These are phyloP conservation scores for Alternaria arbusti DNA, from an alignment of 2,329 filamentous ascomycete genomes.

Conservation along the genomic window DNA sequence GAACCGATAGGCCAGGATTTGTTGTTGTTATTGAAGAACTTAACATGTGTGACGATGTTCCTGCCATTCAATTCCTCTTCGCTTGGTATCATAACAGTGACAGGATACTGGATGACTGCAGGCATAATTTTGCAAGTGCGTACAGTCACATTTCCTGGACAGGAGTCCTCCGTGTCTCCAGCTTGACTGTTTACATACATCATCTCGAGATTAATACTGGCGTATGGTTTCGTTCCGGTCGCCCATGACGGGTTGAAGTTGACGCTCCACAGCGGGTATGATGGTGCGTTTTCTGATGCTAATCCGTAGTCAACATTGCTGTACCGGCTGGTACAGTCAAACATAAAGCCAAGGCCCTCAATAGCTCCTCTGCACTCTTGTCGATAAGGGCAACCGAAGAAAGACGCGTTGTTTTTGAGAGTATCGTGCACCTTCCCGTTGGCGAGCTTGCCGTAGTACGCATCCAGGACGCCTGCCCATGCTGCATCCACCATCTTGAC, in stretches of 20 bases:
- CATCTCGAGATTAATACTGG: constrained; percentile 27
- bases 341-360: constrained; percentile 24
- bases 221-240: constrained; percentile 15
- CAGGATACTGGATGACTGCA: constrained; percentile 26
- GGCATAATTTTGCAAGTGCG: constrained; percentile 26
- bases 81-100: constrained; percentile 32
- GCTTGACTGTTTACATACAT: constrained; percentile 24
- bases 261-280: constrained; percentile 28
- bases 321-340: constrained; percentile 18
- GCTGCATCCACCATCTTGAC: constrained; percentile 27
- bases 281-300: not conserved
- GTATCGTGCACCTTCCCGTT: constrained; percentile 31
- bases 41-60: constrained; percentile 32
- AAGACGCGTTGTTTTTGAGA: constrained; percentile 17
- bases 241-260: constrained; percentile 20
- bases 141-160: constrained; percentile 21
- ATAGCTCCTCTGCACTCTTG: constrained; percentile 28
- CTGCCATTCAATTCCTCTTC: constrained; percentile 24
- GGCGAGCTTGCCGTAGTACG: constrained; percentile 30
- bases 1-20: constrained; percentile 4
- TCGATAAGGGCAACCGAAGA: constrained; percentile 27
- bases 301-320: constrained; percentile 22
- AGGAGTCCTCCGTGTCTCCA: constrained; percentile 11
- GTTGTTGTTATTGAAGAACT: constrained; percentile 26
- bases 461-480: constrained; percentile 27